phyloP scores from a whole-genome alignment of 305 asterid genomes.

The Rubia balearica region DNA sequence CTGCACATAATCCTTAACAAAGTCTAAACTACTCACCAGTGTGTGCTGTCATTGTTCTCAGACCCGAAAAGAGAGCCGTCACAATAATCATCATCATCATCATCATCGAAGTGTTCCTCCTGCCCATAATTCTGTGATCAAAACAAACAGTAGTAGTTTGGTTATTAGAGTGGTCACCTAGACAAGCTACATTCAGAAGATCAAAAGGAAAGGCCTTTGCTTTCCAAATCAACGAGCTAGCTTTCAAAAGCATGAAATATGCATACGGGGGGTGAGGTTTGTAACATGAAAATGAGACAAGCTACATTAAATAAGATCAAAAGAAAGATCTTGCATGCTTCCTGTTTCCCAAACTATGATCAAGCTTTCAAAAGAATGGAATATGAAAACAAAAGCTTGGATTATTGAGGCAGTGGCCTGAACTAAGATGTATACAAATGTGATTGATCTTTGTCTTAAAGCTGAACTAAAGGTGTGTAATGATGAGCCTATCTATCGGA shows the following conservation, averaged over 20 bases:
- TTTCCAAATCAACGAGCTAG: background rate
- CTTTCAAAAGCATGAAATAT: background rate
- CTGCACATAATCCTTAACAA: background rate
- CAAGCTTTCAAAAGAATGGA: background rate
- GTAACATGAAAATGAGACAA: background rate
- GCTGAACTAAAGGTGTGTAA: no score
- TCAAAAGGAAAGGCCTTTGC: background rate
- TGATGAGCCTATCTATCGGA: background rate
- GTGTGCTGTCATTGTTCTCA: constrained; percentile 15
- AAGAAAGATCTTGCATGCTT: background rate
- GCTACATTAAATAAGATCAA: background rate
- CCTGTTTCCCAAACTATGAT: background rate
- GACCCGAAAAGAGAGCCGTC: constrained; percentile 23
- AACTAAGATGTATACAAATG: background rate
- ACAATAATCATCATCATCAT: constrained; percentile 18
- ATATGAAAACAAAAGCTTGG: background rate
- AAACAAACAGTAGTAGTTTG: constrained; percentile 5
- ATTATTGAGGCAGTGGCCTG: background rate
- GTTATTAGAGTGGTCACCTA: background rate
- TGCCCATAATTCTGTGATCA: constrained; percentile 24
- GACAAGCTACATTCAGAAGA: background rate
- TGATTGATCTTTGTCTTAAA: background rate
- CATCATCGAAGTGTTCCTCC: constrained; percentile 10
- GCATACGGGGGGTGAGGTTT: background rate
- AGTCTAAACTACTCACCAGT: constrained; percentile 10